Base-by-base conservation (phyloP, 2,329 filamentous ascomycete genomes). In the Pezicula carpinea region DNA sequence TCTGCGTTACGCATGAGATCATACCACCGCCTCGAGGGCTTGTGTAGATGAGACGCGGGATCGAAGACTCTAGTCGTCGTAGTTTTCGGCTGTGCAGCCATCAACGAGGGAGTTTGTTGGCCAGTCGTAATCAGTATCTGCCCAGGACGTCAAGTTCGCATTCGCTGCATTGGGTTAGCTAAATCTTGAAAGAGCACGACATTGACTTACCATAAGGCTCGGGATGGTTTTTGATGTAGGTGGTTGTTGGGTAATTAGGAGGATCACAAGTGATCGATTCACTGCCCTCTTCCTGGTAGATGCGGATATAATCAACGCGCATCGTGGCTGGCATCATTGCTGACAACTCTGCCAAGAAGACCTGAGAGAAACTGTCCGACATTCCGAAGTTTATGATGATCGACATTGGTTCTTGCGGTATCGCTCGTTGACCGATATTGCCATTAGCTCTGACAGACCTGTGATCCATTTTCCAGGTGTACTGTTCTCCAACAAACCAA, bases 361-460 rank as follows among this genome's bases (percentile, higher is more conserved):
- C 68, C 5, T 70, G 63, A 0, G 83, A 78, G 63, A 87, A 87
- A 64, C 76, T 79, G 57, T 74, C 73, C 4, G 79, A 82, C 77
- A 88, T 85, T 57, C 84, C 85, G 57, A 87, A 77, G 59, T 88
- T 88, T 67, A 81, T 73, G 55, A 87, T 71, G 15, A 87, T 66
- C 2, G 80, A 62, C 79, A 88, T 75, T 2, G 85, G 85, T 59
- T 88, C 84, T 54, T 80, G 68, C 0, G 83, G 82, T 43, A 87
- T 77, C 17, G 76, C 65, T 53, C 84, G 71, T 55, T 83, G 78
- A 6, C 81, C 83, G 47, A 88, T 67, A 59, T 88, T 88, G 48
- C 83, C 85, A 52, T 87, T 87, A 1, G 82, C 79, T 5, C 82
- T 77, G 14, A 85, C 67, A 2, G 83, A 71, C 33, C 76, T 68